Evolutionary conservation across 352 stramenopile genomes (phyloP).

Genomic region (Phytophthora colocasiae): DNA sequence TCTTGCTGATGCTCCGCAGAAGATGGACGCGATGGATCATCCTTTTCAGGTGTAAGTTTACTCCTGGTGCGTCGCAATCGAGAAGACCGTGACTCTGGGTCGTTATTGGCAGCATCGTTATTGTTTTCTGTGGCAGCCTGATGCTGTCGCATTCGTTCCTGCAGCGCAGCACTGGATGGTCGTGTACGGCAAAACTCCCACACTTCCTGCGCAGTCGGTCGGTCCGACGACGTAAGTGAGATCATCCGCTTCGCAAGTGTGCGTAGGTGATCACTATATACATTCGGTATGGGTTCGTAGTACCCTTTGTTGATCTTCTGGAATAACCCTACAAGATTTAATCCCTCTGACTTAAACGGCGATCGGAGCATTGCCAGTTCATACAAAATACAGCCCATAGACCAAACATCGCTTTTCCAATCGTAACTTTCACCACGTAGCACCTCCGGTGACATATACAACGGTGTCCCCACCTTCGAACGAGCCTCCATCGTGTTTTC

Average conservation of each 20-base stretch:
- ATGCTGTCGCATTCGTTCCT: slow-evolving; percentile 33
- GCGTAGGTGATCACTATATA: slow-evolving; percentile 75
- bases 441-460: slow-evolving; percentile 97
- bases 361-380: slow-evolving; percentile 94
- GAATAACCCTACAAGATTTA: slow-evolving; percentile 93
- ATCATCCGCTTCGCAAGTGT: slow-evolving; percentile 77
- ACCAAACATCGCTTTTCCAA: slow-evolving; percentile 97
- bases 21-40: slow-evolving; percentile 19
- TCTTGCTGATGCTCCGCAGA: slow-evolving; percentile 36
- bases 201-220: slow-evolving; percentile 71
- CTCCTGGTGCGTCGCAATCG: slow-evolving; percentile 18
- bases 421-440: slow-evolving; percentile 94
- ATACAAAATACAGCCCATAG: slow-evolving; percentile 95
- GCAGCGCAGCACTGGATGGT: slow-evolving; percentile 43
- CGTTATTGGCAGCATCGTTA: slow-evolving; percentile 17
- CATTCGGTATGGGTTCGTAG: slow-evolving; percentile 63
- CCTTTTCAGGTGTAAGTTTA: slow-evolving; percentile 28
- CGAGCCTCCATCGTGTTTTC: slow-evolving; percentile 86
- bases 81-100: slow-evolving; percentile 5
- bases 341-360: slow-evolving; percentile 93
- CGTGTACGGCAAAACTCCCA: slow-evolving; percentile 57
- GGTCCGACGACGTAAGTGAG: slow-evolving; percentile 59
- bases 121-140: slow-evolving; percentile 27
- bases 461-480: slow-evolving; percentile 93
- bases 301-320: slow-evolving; percentile 92